Percentiles rank a stretch among this genome's conserved stretches.
These are phyloP conservation scores for grape (Vitis vinifera) DNA, from an alignment of 164 flowering plant species.

Conservation along the genomic window ASM3070453v1 NC_081810.1:16787001-16787500, in stretches of 20 bases:
- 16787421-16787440: constrained; percentile 75
- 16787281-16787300: constrained; percentile 79
- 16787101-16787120: constrained; percentile 55
- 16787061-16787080: constrained; percentile 70
- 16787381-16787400: constrained; percentile 92
- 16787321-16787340: constrained; percentile 54
- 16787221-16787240: constrained; percentile 77
- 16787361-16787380: constrained; percentile 61
- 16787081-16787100: constrained; percentile 64
- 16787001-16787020: constrained; percentile 68
- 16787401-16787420: constrained; percentile 83
- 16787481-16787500: constrained; percentile 67
- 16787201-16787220: constrained; percentile 85
- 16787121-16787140: constrained; percentile 66
- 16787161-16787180: constrained; percentile 81
- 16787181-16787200: constrained; percentile 85
- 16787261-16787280: constrained; percentile 90
- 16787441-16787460: constrained; percentile 69
- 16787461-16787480: constrained; percentile 65
- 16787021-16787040: constrained; percentile 70
- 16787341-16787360: constrained; percentile 59
- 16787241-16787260: constrained; percentile 55
- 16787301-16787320: constrained; percentile 68
- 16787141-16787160: constrained; percentile 81
- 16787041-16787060: constrained; percentile 44